Base-by-base conservation (phyloP, 2,329 filamentous ascomycete genomes). In the Xylaria sp. region DNA sequence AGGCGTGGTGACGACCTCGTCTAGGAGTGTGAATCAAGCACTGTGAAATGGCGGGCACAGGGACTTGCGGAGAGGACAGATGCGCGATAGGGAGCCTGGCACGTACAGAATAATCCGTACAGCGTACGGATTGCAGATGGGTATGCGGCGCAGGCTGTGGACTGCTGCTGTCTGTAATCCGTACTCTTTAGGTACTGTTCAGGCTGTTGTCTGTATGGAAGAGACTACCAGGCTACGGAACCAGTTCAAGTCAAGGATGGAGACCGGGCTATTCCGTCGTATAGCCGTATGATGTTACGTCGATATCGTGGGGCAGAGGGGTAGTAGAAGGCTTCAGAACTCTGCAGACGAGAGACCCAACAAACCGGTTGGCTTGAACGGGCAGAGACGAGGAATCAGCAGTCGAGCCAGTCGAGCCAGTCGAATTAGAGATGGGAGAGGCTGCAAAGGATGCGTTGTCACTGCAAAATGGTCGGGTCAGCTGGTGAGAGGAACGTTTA, bases 391-490 rank as follows among this genome's bases (percentile, higher is more conserved):
- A 34, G 35, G 49, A 55, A 37, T 30, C 42, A 49, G 55, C 23
- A 51, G 57, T 57, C 54, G 47, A 56, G 56, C 46, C 23, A 51
- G 57, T 57, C 54, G 47, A 56, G 56, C 46, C 23, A 35, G 49
- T 46, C 46, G 62, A 58, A 50, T 60, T 30, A 58, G 37, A 10
- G 48, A 3, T 47, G 55, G 37, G 54, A 18, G 58, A 42, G 37
- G 57, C 52, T 30, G 4, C 23, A 30, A 61, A 65, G 61, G 66
- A 69, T 70, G 68, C 57, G 68, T 67, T 70, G 68, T 68, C 66
- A 66, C 65, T 68, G 65, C 64, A 65, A 59, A 59, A 54, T 53
- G 59, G 56, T 64, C 66, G 62, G 59, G 62, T 67, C 62, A 65
- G 63, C 63, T 64, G 63, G 61, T 52, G 61, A 56, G 62, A 54